Evolutionary conservation across 2,329 filamentous ascomycete genomes (phyloP), one percentile per base, ranked within the genome.

Genomic region (Colletotrichum sp.): DNA sequence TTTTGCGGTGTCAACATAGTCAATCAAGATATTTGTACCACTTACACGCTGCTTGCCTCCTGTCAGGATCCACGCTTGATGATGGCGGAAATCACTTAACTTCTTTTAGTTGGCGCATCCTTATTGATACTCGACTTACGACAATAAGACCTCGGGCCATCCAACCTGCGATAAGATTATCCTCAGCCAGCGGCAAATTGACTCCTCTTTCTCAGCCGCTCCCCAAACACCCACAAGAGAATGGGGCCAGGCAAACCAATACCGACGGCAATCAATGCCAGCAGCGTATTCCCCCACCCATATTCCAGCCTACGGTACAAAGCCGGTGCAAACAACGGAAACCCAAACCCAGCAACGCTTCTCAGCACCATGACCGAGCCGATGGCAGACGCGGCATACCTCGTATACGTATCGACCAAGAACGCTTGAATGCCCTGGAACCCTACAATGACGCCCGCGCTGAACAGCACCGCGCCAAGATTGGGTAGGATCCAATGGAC

Each of bases 261-360:
- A 5, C 76, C 87, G 7, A 93, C 78, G 0, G 82, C 83, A 8
- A 85, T 70, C 34, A 84, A 82, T 0, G 86, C 89, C 56, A 90
- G 79, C n/a, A 87, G 67, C 2, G 82, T 86, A 65, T 85, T 86
- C 2, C 86, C 86, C 81, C 82, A 84, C 3, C 86, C 86, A 55
- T 87, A 87, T 4, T 85, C 86, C 9, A 88, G 80, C 2, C 56
- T 69, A 1, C 78, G 77, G 77, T 89, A 91, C 83, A 91, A 83
- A 13, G 75, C 77, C 2, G 87, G 86, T 1, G 87, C 88, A 48
- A 90, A 89, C 2, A 91, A 83, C 13, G 89, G 89, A 66, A 91
- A 86, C 9, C 86, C 87, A 30, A 90, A 89, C 3, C 88, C 88
- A 5, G 88, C 88, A 13, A 91, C 79, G 34, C 84, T 88, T 6